phyloP scores from a whole-genome alignment of 106 monocot genomes.

The Allium cepa region DNA sequence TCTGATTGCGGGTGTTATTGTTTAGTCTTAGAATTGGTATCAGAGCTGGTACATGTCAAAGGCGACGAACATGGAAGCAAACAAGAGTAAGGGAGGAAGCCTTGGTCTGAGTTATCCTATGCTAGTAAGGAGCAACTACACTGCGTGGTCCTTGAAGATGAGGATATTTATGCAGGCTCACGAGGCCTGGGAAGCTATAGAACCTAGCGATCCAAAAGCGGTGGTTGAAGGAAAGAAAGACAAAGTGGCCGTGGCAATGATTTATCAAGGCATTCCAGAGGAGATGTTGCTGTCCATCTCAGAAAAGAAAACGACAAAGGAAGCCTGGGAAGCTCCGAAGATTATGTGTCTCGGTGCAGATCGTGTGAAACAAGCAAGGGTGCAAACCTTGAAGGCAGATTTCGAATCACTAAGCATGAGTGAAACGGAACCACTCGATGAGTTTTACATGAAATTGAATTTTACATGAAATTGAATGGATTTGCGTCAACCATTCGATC shows the following conservation, averaged over 20 bases:
- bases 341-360: not conserved
- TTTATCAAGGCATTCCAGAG: constrained; percentile 3
- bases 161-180: constrained; percentile 1
- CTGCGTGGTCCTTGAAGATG: not conserved
- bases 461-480: not conserved
- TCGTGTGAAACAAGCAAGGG: constrained; percentile 1
- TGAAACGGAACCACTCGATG: constrained; percentile 1
- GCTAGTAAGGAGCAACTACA: not conserved
- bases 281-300: constrained; percentile 1
- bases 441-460: not conserved
- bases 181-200: not conserved
- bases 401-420: not conserved
- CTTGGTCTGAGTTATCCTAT: not conserved
- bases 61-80: too few species aligned
- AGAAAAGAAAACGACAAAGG: not conserved
- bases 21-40: too few species aligned
- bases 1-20: too few species aligned
- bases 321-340: not conserved
- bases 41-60: too few species aligned
- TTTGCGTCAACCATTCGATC: not conserved
- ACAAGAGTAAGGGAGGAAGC: not conserved
- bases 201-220: too few species aligned
- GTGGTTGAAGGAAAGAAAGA: constrained; percentile 2
- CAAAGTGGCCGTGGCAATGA: not conserved
- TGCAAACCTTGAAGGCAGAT: not conserved